Evolutionary conservation across 2,329 filamentous ascomycete genomes (phyloP), one percentile per base, ranked within the genome.

Genomic region (Tolypocladium amazonense): DNA sequence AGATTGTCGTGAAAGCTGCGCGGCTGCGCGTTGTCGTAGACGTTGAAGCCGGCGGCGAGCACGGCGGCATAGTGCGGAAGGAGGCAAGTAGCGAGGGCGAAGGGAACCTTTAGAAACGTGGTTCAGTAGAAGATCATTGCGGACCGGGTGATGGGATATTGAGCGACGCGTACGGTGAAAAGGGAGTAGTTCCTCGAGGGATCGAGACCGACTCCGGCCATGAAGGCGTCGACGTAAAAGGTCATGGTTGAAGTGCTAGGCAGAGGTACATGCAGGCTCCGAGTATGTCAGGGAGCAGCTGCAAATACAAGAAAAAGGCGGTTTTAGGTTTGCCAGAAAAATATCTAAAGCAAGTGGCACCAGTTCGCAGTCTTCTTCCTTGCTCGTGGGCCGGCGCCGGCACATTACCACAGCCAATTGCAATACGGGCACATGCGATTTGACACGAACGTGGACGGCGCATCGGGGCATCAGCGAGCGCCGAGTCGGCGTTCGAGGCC

Each of bases 1-100:
- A 76, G 58, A 35, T 60, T 68, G 33, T 72, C 65, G 14, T 65
- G 65, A 23, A 74, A 70, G 43, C 61, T 65, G 35, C 76, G 73
- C 5, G 78, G 77, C 61, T 75, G 68, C 61, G 71, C 69, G 7
- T 69, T 63, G 62, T 80, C 75, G 59, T 72, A 76, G 59, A 67
- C 67, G 60, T 45, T 25, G 43, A 45, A 4, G n/a, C 43, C 43
- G 23, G 43, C 43, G n/a, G 43, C 43, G 43, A 45, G n/a, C n/a
- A 45, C 43, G 11, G 43, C 43, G n/a, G 43, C 43, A 23, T 45
- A 45, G 43, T 45, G 43, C n/a, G 43, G 43, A 23, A 45, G n/a
- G 23, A 45, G 43, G 43, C 43, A 45, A 2, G 43, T 12, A 1
- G 43, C 43, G 53, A 55, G 53, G 18, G 53, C 76, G 1, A 65